Evolutionary conservation across 495 filamentous ascomycete species (phyloP).

Genomic region (Talaromyces liani): DNA sequence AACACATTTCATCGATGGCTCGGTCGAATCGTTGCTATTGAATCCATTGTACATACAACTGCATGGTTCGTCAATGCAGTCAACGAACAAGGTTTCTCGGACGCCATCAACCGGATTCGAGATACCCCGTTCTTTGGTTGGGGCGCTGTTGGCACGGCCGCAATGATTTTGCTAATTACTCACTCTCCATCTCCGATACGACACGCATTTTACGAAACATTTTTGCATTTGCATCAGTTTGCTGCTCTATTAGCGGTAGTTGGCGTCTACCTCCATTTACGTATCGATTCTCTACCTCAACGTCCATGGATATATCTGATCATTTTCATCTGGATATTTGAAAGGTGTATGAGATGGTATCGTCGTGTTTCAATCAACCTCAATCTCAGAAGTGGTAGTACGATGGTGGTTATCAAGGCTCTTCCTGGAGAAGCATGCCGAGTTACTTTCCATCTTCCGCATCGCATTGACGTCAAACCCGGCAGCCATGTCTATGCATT

Average conservation of each 20-base stretch:
- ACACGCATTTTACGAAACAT: conserved; percentile 87
- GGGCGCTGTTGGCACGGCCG: conserved; percentile 42
- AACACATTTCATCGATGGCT: conserved; percentile 95
- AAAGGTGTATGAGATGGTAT: conserved; percentile 49
- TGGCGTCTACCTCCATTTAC: conserved; percentile 63
- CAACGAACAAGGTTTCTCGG: conserved; percentile 34
- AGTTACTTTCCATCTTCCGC: conserved; percentile 67
- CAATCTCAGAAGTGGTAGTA: conserved; percentile 23
- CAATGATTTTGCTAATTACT: conserved; percentile 56
- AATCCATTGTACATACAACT: conserved; percentile 66
- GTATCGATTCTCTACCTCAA: conserved; percentile 53
- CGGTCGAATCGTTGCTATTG: conserved; percentile 74
- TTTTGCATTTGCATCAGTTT: conserved; percentile 71
- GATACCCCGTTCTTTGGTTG: conserved; percentile 55
- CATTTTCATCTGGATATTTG: conserved; percentile 57
- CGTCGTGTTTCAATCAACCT: conserved; percentile 55
- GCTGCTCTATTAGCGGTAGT: conserved; percentile 56
- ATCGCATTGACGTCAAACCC: conserved; percentile 63
- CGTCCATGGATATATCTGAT: conserved; percentile 53
- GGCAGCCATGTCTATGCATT: conserved; percentile 80
- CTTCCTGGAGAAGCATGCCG: conserved; percentile 49
- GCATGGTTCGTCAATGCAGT: conserved; percentile 56
- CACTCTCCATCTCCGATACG: conserved; percentile 71
- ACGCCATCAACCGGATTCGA: conserved; percentile 50
- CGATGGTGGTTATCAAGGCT: conserved; percentile 39